These are phyloP conservation scores for Flammula alnicola DNA, from an alignment of 1,284 basidiomycete genomes.

Conservation along the genomic window DNA sequence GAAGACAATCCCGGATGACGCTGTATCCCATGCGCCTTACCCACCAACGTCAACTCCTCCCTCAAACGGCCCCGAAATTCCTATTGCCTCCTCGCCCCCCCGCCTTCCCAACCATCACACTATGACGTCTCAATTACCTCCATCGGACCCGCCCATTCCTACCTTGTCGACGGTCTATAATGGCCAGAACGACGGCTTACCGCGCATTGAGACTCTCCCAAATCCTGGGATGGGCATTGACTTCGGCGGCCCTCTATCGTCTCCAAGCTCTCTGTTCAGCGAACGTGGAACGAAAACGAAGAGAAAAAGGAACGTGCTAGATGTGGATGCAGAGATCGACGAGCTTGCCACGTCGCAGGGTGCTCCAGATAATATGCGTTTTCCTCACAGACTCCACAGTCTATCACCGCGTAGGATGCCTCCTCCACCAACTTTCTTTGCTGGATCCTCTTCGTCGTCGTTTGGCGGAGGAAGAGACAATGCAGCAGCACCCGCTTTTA, in stretches of 20 bases:
- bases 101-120: constrained; percentile 18
- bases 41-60: constrained; percentile 13
- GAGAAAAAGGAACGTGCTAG: constrained; percentile 13
- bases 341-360: constrained; percentile 20
- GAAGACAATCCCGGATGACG: neutral
- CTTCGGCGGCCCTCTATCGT: constrained; percentile 28
- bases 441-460: constrained; percentile 36
- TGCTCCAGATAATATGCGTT: neutral
- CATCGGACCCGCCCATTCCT: constrained; percentile 38
- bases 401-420: constrained; percentile 24
- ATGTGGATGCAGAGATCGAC: constrained; percentile 21
- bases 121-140: constrained; percentile 36
- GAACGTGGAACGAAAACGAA: constrained; percentile 15
- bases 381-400: neutral
- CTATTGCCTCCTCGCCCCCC: constrained; percentile 22
- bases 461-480: constrained; percentile 10
- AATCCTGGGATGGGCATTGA: constrained; percentile 26
- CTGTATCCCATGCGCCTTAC: constrained; percentile 6
- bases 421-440: constrained; percentile 42
- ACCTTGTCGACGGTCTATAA: constrained; percentile 27
- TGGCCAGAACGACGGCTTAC: constrained; percentile 25
- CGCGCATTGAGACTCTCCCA: constrained; percentile 38
- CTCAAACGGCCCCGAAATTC: constrained; percentile 15
- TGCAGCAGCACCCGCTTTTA: neutral
- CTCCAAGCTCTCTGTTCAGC: constrained; percentile 33